Percentiles rank a stretch among this genome's conserved stretches.
Evolutionary conservation across 768 basidiomycete species (phyloP).

Genomic region (Boletus coccyginus): DNA sequence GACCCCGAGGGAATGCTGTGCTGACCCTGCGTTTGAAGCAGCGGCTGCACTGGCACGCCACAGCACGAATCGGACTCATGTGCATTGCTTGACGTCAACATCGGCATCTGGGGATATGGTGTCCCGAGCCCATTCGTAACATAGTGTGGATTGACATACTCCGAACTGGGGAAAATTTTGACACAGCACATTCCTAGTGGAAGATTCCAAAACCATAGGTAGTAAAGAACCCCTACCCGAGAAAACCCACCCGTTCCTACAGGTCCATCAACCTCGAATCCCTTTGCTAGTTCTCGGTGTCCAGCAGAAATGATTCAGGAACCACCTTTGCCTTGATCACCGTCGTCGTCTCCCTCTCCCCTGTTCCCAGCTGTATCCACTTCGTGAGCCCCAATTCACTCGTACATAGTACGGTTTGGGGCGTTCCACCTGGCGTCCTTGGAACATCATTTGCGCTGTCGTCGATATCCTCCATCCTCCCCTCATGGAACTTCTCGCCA

Average conservation of each 20-base stretch:
- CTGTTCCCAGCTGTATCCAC: not conserved
- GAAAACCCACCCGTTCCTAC: not conserved
- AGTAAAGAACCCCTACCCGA: not conserved
- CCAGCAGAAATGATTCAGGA: not conserved
- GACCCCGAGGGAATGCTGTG: not conserved
- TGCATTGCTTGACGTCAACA: not conserved
- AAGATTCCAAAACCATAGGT: not conserved
- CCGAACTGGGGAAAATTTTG: not conserved
- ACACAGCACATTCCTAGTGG: not conserved
- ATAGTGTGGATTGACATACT: not conserved
- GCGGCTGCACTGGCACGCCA: not conserved
- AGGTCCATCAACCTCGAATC: not conserved
- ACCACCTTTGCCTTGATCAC: conserved; percentile 5
- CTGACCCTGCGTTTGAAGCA: too few relatives aligned
- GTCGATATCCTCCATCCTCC: not conserved
- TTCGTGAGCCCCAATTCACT: not conserved
- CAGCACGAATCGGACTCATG: not conserved
- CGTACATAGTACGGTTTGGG: not conserved
- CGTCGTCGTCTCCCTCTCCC: not conserved
- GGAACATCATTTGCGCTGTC: not conserved
- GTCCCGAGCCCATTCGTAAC: not conserved
- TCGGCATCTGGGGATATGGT: not conserved
- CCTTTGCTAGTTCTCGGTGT: not conserved
- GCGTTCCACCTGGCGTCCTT: not conserved
- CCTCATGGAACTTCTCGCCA: not conserved